phyloP scores from a whole-genome alignment of 305 asterid species.

The Rubia tinctorum region DNA sequence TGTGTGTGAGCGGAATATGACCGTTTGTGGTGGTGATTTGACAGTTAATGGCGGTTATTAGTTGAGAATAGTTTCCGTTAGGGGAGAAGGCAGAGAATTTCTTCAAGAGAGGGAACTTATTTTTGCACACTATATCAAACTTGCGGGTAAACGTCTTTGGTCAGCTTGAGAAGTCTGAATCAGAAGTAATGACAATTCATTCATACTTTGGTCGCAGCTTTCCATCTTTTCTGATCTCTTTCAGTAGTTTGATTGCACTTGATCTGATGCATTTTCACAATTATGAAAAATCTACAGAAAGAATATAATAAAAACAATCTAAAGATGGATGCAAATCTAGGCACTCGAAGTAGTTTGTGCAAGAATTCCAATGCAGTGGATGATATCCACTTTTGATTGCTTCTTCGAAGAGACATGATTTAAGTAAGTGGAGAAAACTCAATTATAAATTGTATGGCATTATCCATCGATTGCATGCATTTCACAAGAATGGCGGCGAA shows the following conservation, averaged over 20 bases:
- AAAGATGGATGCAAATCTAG: slow-evolving; percentile 37
- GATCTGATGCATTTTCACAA: slow-evolving; percentile 40
- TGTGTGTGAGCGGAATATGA: too few relatives aligned
- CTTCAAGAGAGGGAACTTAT: too few relatives aligned
- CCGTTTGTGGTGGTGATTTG: too few relatives aligned
- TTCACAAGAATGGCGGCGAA: slow-evolving; percentile 71
- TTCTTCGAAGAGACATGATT: slow-evolving; percentile 60
- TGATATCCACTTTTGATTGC: slow-evolving; percentile 58
- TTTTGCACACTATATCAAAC: too few relatives aligned
- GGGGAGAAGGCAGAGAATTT: too few relatives aligned
- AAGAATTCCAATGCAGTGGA: slow-evolving; percentile 59
- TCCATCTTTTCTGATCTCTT: slow-evolving; percentile 67
- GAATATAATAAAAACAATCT: neutral
- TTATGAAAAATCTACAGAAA: slow-evolving; percentile 4
- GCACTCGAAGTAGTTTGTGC: slow-evolving; percentile 68
- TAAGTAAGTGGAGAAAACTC: slow-evolving; percentile 49
- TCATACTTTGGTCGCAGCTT: slow-evolving; percentile 46
- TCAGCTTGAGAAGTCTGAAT: slow-evolving; percentile 53
- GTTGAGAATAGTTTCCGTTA: too few relatives aligned
- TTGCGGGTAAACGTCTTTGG: slow-evolving; percentile 72
- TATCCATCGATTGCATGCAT: slow-evolving; percentile 73
- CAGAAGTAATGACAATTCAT: slow-evolving; percentile 49
- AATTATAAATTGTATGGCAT: slow-evolving; percentile 56
- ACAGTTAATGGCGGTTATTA: too few relatives aligned
- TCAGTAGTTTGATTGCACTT: slow-evolving; percentile 51